Conservation (phyloP, 202 grass and related monocot genomes). For the Elaeis oleifera region DNA sequence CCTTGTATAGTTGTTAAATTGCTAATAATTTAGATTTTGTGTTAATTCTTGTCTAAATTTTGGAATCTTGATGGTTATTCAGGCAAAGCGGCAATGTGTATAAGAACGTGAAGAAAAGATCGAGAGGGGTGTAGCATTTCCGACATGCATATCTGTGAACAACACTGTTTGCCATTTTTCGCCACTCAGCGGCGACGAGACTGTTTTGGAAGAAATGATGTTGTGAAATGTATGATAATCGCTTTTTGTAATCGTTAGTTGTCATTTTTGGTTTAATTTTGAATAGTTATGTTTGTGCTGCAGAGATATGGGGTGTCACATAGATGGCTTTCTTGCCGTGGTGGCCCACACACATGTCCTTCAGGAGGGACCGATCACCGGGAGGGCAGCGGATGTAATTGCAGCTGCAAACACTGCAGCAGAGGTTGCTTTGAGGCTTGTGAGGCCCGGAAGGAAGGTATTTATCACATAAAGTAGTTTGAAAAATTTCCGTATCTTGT, state of each 20-base stretch:
- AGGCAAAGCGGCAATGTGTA: constrained; percentile 91
- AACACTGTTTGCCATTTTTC: constrained; percentile 95
- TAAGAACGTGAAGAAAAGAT: constrained; percentile 98
- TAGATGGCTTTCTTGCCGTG: constrained; percentile 99
- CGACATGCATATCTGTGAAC: constrained; percentile 86
- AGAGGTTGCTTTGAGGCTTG: constrained; percentile 85
- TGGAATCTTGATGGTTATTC: neutral
- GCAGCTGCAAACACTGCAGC: constrained; percentile 86
- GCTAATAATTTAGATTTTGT: too few species aligned
- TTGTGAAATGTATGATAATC: constrained; percentile 80
- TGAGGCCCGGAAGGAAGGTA: constrained; percentile 96
- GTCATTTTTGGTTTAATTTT: too few species aligned
- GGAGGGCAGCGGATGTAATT: constrained; percentile 84
- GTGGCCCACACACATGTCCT: constrained; percentile 88
- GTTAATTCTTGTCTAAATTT: constrained; percentile 4
- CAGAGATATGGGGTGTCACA: constrained; percentile 95
- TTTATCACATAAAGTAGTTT: neutral
- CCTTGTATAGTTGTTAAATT: neutral
- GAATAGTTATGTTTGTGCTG: constrained; percentile 7
- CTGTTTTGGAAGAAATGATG: constrained; percentile 74
- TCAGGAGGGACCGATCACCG: constrained; percentile 56
- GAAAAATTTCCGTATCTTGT: neutral
- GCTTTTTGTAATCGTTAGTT: too few species aligned
- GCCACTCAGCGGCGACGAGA: constrained; percentile 70
- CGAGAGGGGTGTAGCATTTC: constrained; percentile 90